phyloP scores from a whole-genome alignment of 805 yeast genomes.

The Geotrichum ghanense region DNA sequence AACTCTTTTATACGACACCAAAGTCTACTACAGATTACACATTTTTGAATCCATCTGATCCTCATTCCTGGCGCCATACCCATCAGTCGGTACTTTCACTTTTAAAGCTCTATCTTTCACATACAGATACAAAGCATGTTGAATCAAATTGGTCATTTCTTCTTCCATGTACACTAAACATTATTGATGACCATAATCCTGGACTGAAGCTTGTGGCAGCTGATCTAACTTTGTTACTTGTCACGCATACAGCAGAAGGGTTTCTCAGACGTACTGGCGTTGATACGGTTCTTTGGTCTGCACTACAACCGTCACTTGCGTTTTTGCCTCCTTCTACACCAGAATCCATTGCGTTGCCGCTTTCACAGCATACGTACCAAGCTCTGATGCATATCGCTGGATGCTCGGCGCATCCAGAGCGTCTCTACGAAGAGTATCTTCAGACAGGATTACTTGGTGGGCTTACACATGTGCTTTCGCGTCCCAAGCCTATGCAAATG shows the following conservation, averaged over 20 bases:
- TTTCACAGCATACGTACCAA: slow-evolving; percentile 27
- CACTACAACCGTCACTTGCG: slow-evolving; percentile 18
- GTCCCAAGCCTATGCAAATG: slow-evolving; percentile 13
- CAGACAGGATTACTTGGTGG: slow-evolving; percentile 19
- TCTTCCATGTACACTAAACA: slow-evolving; percentile 21
- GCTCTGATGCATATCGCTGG: slow-evolving; percentile 33
- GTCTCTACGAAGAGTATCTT: slow-evolving; percentile 21
- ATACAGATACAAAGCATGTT: background rate
- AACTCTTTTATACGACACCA: background rate
- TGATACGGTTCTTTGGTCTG: slow-evolving; percentile 19
- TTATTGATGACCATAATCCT: slow-evolving; percentile 21
- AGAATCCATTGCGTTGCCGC: slow-evolving; percentile 9
- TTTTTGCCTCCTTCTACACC: slow-evolving; percentile 24
- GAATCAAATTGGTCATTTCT: slow-evolving; percentile 21
- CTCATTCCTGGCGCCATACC: background rate
- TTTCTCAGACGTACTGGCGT: slow-evolving; percentile 18
- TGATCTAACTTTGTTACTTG: slow-evolving; percentile 8
- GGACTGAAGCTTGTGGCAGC: slow-evolving; percentile 18
- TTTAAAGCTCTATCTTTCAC: slow-evolving; percentile 4
- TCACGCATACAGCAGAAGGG: slow-evolving; percentile 5
- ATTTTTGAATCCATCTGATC: background rate
- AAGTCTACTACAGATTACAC: background rate
- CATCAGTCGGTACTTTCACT: slow-evolving; percentile 5
- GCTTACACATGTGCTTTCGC: slow-evolving; percentile 11
- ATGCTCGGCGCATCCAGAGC: background rate